Percentiles rank a stretch among this genome's conserved stretches.
Evolutionary conservation across 257 asterid genomes (phyloP).

Genomic region (Solanum clarkiae): DNA sequence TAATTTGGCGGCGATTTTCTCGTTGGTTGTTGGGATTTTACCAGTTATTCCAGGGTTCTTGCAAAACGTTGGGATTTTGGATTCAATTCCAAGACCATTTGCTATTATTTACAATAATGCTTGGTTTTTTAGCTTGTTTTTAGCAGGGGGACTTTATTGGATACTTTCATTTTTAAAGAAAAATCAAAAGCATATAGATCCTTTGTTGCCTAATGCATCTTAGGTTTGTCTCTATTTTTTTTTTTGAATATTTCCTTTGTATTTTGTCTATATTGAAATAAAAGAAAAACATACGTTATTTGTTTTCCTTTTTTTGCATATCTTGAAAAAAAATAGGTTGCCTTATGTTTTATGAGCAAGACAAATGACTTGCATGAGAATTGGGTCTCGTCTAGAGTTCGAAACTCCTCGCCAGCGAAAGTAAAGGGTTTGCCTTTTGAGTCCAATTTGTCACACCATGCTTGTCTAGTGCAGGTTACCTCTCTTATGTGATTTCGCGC

Average conservation of each 20-base stretch:
- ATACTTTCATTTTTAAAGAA: constrained; percentile 12
- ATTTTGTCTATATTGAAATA: not conserved
- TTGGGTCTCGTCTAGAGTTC: no score
- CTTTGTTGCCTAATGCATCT: constrained; percentile 22
- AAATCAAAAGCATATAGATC: constrained; percentile 4
- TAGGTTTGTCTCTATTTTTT: not conserved
- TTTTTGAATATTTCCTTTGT: not conserved
- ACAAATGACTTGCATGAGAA: not conserved
- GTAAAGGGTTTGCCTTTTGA: no score
- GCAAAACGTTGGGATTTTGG: constrained; percentile 54
- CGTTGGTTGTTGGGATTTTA: constrained; percentile 53
- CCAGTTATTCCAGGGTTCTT: constrained; percentile 90
- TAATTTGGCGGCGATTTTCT: constrained; percentile 47
- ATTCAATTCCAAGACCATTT: constrained; percentile 15
- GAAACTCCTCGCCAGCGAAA: no score
- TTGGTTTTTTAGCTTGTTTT: constrained; percentile 80
- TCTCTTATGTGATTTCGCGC: no score
- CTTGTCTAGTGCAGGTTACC: no score
- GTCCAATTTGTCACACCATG: no score
- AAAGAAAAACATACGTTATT: not conserved
- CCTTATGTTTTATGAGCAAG: not conserved
- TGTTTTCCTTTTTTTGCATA: not conserved
- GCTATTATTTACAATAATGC: constrained; percentile 51
- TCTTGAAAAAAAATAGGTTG: not conserved
- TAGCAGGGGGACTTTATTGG: constrained; percentile 54